phyloP scores from a whole-genome alignment of 352 stramenopile species.

The Globisporangium irregulare region DNA sequence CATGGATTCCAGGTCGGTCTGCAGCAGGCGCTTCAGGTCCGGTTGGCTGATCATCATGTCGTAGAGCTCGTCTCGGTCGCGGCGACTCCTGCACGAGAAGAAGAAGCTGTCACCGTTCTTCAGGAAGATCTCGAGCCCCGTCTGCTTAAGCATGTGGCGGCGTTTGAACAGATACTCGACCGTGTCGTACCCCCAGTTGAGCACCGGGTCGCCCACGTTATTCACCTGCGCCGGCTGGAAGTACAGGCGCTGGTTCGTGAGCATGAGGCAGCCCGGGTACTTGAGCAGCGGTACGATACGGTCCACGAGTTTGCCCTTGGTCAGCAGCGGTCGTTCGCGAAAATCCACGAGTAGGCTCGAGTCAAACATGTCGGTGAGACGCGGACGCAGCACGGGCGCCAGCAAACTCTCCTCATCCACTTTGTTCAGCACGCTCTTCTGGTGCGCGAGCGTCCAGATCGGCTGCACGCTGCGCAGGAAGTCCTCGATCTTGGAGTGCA shows the following conservation, averaged over 20 bases:
- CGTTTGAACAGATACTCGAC: constrained; percentile 86
- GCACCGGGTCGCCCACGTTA: constrained; percentile 86
- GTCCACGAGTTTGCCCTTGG: constrained; percentile 75
- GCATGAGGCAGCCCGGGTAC: constrained; percentile 90
- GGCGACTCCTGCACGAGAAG: constrained; percentile 69
- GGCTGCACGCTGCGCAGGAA: constrained; percentile 70
- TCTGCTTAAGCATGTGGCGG: constrained; percentile 86
- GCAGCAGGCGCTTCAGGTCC: constrained; percentile 55
- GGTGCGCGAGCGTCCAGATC: constrained; percentile 65
- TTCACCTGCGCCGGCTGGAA: constrained; percentile 92
- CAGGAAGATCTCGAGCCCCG: constrained; percentile 84
- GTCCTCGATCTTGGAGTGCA: constrained; percentile 83
- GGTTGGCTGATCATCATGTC: constrained; percentile 80
- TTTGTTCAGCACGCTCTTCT: constrained; percentile 75
- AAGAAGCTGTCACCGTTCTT: constrained; percentile 70
- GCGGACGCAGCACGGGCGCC: constrained; percentile 57
- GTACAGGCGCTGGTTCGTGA: constrained; percentile 80
- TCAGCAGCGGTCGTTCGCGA: constrained; percentile 75
- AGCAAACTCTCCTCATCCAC: constrained; percentile 83
- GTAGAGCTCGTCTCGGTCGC: constrained; percentile 80
- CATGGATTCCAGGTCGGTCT: constrained; percentile 73
- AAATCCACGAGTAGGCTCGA: constrained; percentile 89
- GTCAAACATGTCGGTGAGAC: constrained; percentile 87
- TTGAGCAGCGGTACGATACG: constrained; percentile 90
- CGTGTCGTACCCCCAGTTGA: constrained; percentile 77